Percentiles rank a stretch among this genome's conserved stretches.
Evolutionary conservation across 1,284 basidiomycete genomes (phyloP).

Genomic region (Bjerkandera adusta): DNA sequence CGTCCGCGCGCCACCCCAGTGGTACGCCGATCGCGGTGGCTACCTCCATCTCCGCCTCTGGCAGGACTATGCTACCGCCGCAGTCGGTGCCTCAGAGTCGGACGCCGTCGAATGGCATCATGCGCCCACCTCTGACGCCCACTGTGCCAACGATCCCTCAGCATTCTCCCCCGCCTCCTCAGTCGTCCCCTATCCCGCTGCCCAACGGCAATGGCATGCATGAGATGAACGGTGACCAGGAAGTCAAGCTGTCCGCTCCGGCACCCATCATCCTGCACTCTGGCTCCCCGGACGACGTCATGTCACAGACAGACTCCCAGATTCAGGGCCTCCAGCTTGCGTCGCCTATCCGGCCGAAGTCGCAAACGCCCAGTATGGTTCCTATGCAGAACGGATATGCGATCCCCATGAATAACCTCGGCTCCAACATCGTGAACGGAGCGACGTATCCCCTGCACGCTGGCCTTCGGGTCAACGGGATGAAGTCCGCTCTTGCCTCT

Average conservation of each 20-base stretch:
- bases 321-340: constrained; percentile 15
- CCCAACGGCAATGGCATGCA: constrained; percentile 19
- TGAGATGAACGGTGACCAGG: constrained; percentile 23
- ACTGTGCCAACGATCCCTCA: constrained; percentile 21
- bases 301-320: constrained; percentile 13
- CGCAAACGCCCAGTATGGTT: constrained; percentile 34
- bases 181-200: constrained; percentile 34
- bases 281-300: constrained; percentile 10
- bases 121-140: constrained; percentile 42
- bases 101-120: constrained; percentile 34
- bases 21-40: constrained; percentile 15
- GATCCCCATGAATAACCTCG: constrained; percentile 41
- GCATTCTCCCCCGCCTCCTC: constrained; percentile 29
- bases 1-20: constrained; percentile 12
- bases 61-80: constrained; percentile 49
- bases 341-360: constrained; percentile 41
- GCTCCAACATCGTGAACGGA: constrained; percentile 33
- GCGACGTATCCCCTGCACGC: constrained; percentile 29
- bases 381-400: constrained; percentile 44
- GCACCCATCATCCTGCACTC: too few species aligned
- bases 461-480: constrained; percentile 42
- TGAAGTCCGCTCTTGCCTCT: constrained; percentile 49
- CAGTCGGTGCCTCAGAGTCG: constrained; percentile 50
- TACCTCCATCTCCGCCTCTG: constrained; percentile 34
- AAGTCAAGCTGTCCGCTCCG: constrained; percentile 18